Conservation (phyloP, 306 rosid species). For the Fragaria ananassa region DNA sequence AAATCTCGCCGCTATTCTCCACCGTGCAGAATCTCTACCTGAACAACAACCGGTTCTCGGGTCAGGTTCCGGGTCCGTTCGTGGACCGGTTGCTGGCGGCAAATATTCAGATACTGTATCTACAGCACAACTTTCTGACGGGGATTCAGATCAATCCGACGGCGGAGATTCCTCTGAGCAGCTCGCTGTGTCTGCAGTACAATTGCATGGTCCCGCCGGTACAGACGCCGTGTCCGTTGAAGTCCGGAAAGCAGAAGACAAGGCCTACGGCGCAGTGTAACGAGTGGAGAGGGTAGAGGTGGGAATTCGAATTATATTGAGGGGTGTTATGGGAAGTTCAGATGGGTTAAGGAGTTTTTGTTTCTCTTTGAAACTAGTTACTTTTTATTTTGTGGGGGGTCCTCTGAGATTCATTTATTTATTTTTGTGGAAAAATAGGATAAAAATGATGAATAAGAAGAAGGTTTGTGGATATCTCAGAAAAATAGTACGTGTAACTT, state of each 20-base stretch:
- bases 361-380: not conserved
- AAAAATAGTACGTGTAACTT: constrained; percentile 10
- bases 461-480: constrained; percentile 50
- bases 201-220: constrained; percentile 97
- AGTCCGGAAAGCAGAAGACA: constrained; percentile 67
- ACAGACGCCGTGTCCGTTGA: constrained; percentile 77
- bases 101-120: constrained; percentile 62
- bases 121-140: constrained; percentile 88
- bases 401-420: constrained; percentile 36
- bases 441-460: constrained; percentile 31
- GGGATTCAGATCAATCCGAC: constrained; percentile 91
- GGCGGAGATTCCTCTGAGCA: constrained; percentile 92
- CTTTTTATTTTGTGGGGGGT: not conserved
- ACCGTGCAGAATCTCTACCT: constrained; percentile 80
- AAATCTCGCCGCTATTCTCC: constrained; percentile 64
- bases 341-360: not conserved
- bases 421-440: constrained; percentile 27
- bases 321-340: constrained; percentile 27
- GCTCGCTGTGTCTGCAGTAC: constrained; percentile 85
- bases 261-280: constrained; percentile 79
- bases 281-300: constrained; percentile 55
- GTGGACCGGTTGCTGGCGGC: constrained; percentile 70
- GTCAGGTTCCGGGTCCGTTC: constrained; percentile 70
- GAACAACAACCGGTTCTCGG: constrained; percentile 83
- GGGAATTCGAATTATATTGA: not conserved